Percentiles rank a stretch among this genome's conserved stretches.
Conservation (phyloP, 768 basidiomycete species). For the Mycena indigotica region DNA sequence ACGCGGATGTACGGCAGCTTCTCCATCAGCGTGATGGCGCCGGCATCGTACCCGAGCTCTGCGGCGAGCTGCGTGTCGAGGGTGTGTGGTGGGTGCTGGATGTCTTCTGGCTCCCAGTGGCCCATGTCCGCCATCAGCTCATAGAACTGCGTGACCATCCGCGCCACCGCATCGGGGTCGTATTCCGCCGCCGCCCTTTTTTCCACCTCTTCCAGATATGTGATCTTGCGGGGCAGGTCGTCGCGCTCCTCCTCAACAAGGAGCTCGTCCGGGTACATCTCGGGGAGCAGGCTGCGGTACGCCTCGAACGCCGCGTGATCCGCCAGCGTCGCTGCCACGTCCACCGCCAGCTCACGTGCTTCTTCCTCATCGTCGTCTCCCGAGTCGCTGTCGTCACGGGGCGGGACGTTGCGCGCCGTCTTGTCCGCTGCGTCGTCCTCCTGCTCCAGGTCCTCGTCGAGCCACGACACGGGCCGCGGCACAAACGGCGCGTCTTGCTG, state of each 20-base stretch:
- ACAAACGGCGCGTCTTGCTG: background rate
- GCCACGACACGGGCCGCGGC: background rate
- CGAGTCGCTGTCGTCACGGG: no score
- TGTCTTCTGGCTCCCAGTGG: background rate
- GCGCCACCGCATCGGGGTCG: background rate
- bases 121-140: background rate
- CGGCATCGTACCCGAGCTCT: background rate
- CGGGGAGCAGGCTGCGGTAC: background rate
- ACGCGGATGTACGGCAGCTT: background rate
- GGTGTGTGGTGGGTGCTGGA: background rate
- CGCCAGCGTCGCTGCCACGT: background rate
- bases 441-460: background rate
- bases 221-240: background rate
- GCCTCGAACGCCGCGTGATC: background rate
- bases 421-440: background rate
- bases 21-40: background rate
- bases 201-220: background rate
- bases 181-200: background rate
- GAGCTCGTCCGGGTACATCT: background rate
- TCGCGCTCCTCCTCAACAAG: background rate
- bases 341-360: no score
- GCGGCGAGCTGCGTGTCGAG: background rate
- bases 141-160: background rate
- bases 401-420: no score
- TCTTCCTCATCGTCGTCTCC: no score